Conservation (phyloP, 2,329 filamentous ascomycete genomes). For the Botrytis pseudocinerea region DNA sequence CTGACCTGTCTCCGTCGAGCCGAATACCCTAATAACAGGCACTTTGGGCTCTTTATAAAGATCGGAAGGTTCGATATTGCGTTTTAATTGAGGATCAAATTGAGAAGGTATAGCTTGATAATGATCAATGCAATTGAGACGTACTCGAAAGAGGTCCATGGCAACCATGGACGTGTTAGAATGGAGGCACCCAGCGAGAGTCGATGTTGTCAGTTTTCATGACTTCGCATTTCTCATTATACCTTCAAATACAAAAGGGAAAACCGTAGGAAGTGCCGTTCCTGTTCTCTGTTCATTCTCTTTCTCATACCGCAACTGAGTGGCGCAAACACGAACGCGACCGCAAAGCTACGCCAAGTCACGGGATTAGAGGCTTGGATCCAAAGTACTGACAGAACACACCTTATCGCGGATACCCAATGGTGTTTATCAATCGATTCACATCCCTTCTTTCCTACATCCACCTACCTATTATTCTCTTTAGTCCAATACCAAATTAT, state of each 20-base stretch:
- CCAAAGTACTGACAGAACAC: background rate
- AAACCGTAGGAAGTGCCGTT: background rate
- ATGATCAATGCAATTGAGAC: conserved; percentile 93
- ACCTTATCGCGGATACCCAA: background rate
- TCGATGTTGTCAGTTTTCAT: conserved; percentile 13
- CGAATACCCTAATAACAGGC: conserved; percentile 87
- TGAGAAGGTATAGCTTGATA: conserved; percentile 79
- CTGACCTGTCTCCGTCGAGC: conserved; percentile 89
- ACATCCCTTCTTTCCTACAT: background rate
- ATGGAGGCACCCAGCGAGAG: conserved; percentile 6
- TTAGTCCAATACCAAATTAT: background rate
- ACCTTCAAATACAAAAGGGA: background rate
- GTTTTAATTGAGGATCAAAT: conserved; percentile 78
- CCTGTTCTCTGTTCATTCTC: background rate
- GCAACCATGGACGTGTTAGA: conserved; percentile 13
- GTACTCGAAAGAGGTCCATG: conserved; percentile 82
- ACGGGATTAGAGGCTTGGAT: background rate
- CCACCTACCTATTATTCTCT: background rate
- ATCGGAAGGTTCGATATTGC: conserved; percentile 59
- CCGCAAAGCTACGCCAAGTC: background rate
- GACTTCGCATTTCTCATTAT: background rate
- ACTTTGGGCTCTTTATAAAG: conserved; percentile 68
- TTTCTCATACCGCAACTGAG: background rate
- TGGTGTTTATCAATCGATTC: background rate
- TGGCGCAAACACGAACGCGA: conserved; percentile 17